Percentiles rank a stretch among this genome's conserved stretches.
Evolutionary conservation across 768 basidiomycete species (phyloP).

Genomic region (Candolleomyces aberdarensis): DNA sequence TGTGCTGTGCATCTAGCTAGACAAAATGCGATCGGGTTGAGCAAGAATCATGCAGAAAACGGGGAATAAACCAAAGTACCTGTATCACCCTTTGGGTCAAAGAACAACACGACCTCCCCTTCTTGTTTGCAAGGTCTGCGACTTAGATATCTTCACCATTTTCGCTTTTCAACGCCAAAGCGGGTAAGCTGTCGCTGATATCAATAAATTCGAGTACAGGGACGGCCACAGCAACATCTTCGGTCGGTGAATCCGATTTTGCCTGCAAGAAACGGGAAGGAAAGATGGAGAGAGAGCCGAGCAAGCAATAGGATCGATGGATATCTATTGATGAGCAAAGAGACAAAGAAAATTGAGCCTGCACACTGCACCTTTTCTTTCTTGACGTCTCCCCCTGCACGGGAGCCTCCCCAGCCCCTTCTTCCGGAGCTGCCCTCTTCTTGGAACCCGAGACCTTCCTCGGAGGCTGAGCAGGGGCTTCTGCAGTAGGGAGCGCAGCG

Average conservation of each 20-base stretch:
- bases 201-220: slow-evolving; percentile 42
- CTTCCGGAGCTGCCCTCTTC: slow-evolving; percentile 36
- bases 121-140: slow-evolving; percentile 56
- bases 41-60: not conserved
- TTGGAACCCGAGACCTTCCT: slow-evolving; percentile 33
- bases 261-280: slow-evolving; percentile 23
- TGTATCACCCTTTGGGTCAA: slow-evolving; percentile 86
- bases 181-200: slow-evolving; percentile 74
- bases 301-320: not conserved
- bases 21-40: not conserved
- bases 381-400: too few relatives aligned
- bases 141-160: slow-evolving; percentile 77
- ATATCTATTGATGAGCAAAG: not conserved
- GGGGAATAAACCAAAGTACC: slow-evolving; percentile 42
- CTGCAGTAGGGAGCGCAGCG: slow-evolving; percentile 42
- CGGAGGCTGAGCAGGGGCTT: slow-evolving; percentile 23
- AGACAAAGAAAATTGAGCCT: slow-evolving; percentile 5
- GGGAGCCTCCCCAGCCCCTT: slow-evolving; percentile 27
- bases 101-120: slow-evolving; percentile 75
- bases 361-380: slow-evolving; percentile 34
- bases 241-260: slow-evolving; percentile 25
- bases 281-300: not conserved
- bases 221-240: slow-evolving; percentile 18
- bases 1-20: slow-evolving; percentile 87
- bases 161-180: slow-evolving; percentile 80